These are phyloP conservation scores for Misopates orontium DNA, from an alignment of 257 asterid genomes.

Conservation along the genomic window DNA sequence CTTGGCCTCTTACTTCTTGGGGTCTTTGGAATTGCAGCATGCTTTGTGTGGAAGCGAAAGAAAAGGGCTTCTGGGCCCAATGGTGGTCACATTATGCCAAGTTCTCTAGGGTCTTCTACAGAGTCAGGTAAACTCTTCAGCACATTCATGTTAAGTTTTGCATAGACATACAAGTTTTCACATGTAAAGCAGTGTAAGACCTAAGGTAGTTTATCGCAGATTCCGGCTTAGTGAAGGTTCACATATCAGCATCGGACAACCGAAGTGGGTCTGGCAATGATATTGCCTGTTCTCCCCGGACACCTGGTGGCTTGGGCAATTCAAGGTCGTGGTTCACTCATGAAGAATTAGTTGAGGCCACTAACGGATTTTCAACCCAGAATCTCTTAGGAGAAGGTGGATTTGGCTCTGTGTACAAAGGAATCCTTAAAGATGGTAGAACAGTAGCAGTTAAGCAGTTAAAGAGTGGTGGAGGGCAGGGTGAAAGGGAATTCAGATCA, in stretches of 20 bases:
- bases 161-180: conserved; percentile 6
- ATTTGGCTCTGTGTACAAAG: conserved; percentile 91
- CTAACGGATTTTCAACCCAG: conserved; percentile 64
- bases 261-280: conserved; percentile 47
- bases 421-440: conserved; percentile 67
- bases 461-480: conserved; percentile 76
- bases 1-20: conserved; percentile 51
- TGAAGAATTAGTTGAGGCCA: conserved; percentile 70
- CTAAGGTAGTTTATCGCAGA: conserved; percentile 45
- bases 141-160: conserved; percentile 15
- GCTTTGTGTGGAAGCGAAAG: conserved; percentile 63
- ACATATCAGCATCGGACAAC: conserved; percentile 38
- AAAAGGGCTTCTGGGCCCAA: conserved; percentile 51
- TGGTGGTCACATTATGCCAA: conserved; percentile 63
- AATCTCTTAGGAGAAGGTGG: conserved; percentile 92
- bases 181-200: conserved; percentile 17
- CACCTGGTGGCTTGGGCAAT: conserved; percentile 63
- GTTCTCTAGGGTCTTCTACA: conserved; percentile 49
- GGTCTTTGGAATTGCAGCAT: conserved; percentile 49
- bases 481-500: conserved; percentile 92
- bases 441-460: conserved; percentile 91
- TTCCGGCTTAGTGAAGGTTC: conserved; percentile 54
- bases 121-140: conserved; percentile 50
- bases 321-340: conserved; percentile 73
- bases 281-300: conserved; percentile 46